Evolutionary conservation across 305 asterid species (phyloP).

Genomic region (Plantago lanceolata): DNA sequence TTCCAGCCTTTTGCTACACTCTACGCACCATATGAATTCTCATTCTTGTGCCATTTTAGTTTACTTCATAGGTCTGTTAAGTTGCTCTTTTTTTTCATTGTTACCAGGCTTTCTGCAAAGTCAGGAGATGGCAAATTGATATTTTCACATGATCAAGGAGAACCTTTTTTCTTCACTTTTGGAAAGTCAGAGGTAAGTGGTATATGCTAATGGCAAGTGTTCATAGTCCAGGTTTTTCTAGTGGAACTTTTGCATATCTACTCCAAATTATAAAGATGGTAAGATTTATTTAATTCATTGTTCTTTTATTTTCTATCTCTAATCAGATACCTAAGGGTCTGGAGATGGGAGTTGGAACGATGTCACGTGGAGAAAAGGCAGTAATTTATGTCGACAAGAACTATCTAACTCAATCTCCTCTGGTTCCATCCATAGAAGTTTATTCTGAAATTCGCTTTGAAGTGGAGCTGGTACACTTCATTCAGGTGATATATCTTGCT

Average conservation of each 20-base stretch:
- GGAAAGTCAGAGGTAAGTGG: conserved; percentile 81
- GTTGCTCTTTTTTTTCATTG: conserved; percentile 17
- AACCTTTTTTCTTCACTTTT: conserved; percentile 73
- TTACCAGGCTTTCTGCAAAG: conserved; percentile 76
- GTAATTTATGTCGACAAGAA: conserved; percentile 62
- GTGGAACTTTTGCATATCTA: conserved; percentile 7
- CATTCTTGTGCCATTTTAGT: conserved; percentile 1
- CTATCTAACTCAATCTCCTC: conserved; percentile 51
- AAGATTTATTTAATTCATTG: conserved; percentile 8
- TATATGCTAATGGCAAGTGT: neutral
- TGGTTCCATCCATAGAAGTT: conserved; percentile 55
- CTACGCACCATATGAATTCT: neutral
- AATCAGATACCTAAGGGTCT: conserved; percentile 84
- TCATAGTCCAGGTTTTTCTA: neutral
- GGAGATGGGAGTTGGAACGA: conserved; percentile 89
- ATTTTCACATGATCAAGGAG: conserved; percentile 53
- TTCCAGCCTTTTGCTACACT: conserved; percentile 8
- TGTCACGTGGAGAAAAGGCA: conserved; percentile 88
- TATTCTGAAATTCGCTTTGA: conserved; percentile 76
- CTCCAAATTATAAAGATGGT: conserved; percentile 12
- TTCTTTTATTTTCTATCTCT: conserved; percentile 22
- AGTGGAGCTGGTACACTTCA: conserved; percentile 79
- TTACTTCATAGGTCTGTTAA: neutral
- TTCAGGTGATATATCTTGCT: conserved; percentile 55
- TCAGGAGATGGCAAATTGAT: conserved; percentile 68